phyloP scores from a whole-genome alignment of 495 filamentous ascomycete species.

The Penicillium turbatum region DNA sequence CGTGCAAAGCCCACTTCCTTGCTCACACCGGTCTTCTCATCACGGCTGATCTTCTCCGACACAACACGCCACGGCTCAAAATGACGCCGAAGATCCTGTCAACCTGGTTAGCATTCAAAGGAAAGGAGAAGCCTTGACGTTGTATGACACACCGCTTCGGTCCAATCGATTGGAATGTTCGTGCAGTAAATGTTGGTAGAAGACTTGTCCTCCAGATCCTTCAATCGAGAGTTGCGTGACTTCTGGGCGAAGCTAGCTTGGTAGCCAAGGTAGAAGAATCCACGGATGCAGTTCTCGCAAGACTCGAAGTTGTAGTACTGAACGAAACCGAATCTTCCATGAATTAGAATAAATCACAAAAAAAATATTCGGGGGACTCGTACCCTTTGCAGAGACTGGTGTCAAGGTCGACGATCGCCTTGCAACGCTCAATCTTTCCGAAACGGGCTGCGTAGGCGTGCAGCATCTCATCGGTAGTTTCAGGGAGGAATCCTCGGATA shows the following conservation, averaged over 20 bases:
- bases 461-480: slow-evolving; percentile 89
- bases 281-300: slow-evolving; percentile 92
- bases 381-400: slow-evolving; percentile 95
- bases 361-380: slow-evolving; percentile 8
- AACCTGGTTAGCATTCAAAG: background rate
- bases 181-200: slow-evolving; percentile 98
- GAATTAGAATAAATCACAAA: slow-evolving; percentile 9
- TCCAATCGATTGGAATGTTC: slow-evolving; percentile 85
- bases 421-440: slow-evolving; percentile 86
- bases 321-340: slow-evolving; percentile 86
- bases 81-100: slow-evolving; percentile 38
- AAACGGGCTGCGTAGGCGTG: slow-evolving; percentile 78
- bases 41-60: slow-evolving; percentile 89
- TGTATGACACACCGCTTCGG: slow-evolving; percentile 64
- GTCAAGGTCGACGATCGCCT: slow-evolving; percentile 92
- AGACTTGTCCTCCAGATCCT: slow-evolving; percentile 75
- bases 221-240: slow-evolving; percentile 92
- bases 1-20: slow-evolving; percentile 97
- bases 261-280: slow-evolving; percentile 89
- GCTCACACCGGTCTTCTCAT: slow-evolving; percentile 75
- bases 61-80: slow-evolving; percentile 81
- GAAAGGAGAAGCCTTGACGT: background rate
- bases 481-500: slow-evolving; percentile 89
- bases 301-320: slow-evolving; percentile 83
- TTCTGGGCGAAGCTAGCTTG: slow-evolving; percentile 98